These are phyloP conservation scores for Emericellopsis atlantica DNA, from an alignment of 2,329 filamentous ascomycete species.

Conservation along the genomic window DNA sequence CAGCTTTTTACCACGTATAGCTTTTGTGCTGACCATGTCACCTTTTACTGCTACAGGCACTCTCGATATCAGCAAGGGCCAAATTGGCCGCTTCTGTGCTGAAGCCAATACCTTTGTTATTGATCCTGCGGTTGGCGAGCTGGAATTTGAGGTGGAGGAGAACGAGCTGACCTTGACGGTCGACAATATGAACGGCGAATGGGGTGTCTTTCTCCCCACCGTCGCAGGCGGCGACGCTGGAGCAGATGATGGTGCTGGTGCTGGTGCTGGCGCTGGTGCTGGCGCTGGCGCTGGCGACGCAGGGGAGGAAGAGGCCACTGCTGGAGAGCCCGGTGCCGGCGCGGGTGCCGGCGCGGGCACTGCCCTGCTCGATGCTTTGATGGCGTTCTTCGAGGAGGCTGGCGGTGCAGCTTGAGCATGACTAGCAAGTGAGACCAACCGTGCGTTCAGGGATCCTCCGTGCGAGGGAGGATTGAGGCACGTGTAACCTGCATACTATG, in stretches of 20 bases:
- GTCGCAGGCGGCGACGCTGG: slow-evolving; percentile 7
- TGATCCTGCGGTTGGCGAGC: slow-evolving; percentile 19
- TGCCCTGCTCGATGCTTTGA: background rate
- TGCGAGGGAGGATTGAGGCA: too few relatives aligned
- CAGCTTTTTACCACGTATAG: too few relatives aligned
- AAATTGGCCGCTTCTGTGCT: slow-evolving; percentile 20
- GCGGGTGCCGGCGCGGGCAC: background rate
- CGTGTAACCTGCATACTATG: too few relatives aligned
- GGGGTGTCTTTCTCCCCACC: slow-evolving; percentile 17
- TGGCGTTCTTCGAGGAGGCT: too few relatives aligned
- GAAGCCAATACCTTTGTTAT: slow-evolving; percentile 22
- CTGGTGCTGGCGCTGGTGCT: background rate
- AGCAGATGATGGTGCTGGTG: too few relatives aligned
- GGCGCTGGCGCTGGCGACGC: background rate
- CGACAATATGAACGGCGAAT: slow-evolving; percentile 18
- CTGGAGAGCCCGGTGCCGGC: too few relatives aligned
- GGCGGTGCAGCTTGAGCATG: too few relatives aligned
- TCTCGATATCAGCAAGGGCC: slow-evolving; percentile 20
- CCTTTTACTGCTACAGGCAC: slow-evolving; percentile 9
- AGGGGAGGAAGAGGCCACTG: too few relatives aligned
- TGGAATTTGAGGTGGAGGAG: slow-evolving; percentile 28
- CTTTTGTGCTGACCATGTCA: too few relatives aligned
- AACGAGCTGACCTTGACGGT: slow-evolving; percentile 21
- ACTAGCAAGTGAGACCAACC: too few relatives aligned
- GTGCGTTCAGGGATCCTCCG: too few relatives aligned